Conservation (phyloP, 2,329 filamentous ascomycete species). For the Colletotrichum orbiculare region DNA sequence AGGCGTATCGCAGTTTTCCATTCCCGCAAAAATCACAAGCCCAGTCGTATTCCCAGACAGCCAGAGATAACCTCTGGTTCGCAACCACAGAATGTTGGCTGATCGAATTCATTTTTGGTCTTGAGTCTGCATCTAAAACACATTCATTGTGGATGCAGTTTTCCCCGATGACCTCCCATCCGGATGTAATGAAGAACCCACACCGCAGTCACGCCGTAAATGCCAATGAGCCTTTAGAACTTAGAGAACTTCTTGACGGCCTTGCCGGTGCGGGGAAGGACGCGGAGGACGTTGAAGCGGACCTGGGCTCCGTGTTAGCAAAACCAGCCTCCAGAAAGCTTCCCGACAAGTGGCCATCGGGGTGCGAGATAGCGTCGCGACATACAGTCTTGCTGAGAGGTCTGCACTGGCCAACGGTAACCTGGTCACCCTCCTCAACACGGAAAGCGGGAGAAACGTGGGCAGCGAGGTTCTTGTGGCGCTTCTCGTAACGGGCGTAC, state of each 20-base stretch:
- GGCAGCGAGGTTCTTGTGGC: conserved; percentile 99
- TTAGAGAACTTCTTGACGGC: conserved; percentile 97
- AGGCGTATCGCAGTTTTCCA: conserved; percentile 37
- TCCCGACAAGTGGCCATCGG: neutral
- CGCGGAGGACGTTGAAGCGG: conserved; percentile 99
- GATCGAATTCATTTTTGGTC: conserved; percentile 40
- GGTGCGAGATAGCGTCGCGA: conserved; percentile 44
- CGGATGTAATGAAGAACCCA: conserved; percentile 52
- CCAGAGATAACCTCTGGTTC: conserved; percentile 39
- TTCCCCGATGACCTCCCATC: conserved; percentile 40
- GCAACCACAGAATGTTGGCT: conserved; percentile 51
- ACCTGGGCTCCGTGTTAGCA: conserved; percentile 65
- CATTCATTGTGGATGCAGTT: conserved; percentile 49
- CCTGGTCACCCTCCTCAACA: conserved; percentile 99
- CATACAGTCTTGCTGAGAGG: conserved; percentile 99
- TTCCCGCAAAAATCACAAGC: conserved; percentile 37
- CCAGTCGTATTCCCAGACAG: conserved; percentile 33
- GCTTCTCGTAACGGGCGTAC: conserved; percentile 99
- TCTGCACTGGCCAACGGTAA: conserved; percentile 99
- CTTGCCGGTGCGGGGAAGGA: conserved; percentile 97
- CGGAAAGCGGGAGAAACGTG: conserved; percentile 99
- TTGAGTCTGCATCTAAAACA: conserved; percentile 55
- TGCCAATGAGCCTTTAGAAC: conserved; percentile 81
- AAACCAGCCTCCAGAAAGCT: neutral
- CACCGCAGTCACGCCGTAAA: conserved; percentile 62